Evolutionary conservation across 2,329 filamentous ascomycete genomes (phyloP).

Genomic region (Paradendryphiella salina): DNA sequence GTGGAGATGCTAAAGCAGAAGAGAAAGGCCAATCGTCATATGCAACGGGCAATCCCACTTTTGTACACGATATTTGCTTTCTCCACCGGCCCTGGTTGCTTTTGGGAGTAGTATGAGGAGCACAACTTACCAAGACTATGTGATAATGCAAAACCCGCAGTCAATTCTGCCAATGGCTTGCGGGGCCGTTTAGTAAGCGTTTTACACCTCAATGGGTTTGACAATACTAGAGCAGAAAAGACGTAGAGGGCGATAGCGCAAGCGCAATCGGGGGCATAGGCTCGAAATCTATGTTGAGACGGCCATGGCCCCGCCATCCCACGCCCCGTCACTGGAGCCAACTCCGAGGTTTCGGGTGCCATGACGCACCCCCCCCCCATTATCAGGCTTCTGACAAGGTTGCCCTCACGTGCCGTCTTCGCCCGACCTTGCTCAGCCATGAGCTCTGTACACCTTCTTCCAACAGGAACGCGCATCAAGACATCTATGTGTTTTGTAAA

Average conservation of each 20-base stretch:
- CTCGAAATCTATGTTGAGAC: conserved; percentile 11
- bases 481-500: not conserved
- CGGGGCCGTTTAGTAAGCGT: conserved; percentile 12
- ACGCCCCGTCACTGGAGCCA: conserved; percentile 10
- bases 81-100: conserved; percentile 22
- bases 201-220: not conserved
- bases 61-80: conserved; percentile 16
- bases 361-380: conserved; percentile 4
- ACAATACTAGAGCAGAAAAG: not conserved
- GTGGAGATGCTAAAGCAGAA: conserved; percentile 5
- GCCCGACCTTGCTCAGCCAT: not conserved
- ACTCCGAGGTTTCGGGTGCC: conserved; percentile 10
- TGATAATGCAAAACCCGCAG: conserved; percentile 17
- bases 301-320: conserved; percentile 18
- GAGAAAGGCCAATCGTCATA: conserved; percentile 12
- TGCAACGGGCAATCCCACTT: conserved; percentile 9
- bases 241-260: not conserved
- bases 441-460: not conserved
- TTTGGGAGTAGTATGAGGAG: conserved; percentile 15
- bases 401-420: not conserved
- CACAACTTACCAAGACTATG: conserved; percentile 23
- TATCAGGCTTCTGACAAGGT: not conserved
- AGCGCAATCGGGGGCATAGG: conserved; percentile 10
- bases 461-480: not conserved
- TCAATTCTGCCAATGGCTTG: conserved; percentile 16